A percentile compares a stretch with the other conserved stretches of the same genome.
Conservation (phyloP, 768 basidiomycete genomes). For the Lactarius hengduanensis region DNA sequence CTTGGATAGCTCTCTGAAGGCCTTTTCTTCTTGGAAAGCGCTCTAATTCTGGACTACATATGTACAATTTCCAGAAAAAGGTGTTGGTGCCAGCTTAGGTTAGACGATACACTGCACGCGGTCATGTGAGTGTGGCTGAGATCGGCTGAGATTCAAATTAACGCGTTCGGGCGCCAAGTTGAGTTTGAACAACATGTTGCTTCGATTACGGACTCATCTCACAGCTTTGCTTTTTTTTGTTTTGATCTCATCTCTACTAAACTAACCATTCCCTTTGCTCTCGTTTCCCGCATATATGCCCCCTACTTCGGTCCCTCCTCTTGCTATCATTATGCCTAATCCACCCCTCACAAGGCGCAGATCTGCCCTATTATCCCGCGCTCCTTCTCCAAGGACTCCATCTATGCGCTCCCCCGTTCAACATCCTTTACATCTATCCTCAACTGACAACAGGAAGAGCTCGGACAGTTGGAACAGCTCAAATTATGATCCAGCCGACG, state of each 20-base stretch:
- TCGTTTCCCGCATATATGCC: conserved; percentile 34
- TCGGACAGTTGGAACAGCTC: conserved; percentile 87
- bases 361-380: conserved; percentile 50
- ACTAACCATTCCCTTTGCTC: conserved; percentile 29
- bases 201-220: conserved; percentile 6
- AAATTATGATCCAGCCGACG: conserved; percentile 60
- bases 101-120: background rate
- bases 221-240: conserved; percentile 15
- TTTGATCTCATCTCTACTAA: conserved; percentile 25
- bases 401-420: conserved; percentile 54
- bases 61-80: too few species aligned
- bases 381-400: conserved; percentile 52
- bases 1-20: too few species aligned
- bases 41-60: too few species aligned
- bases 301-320: conserved; percentile 48
- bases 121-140: conserved; percentile 24
- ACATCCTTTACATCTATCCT: conserved; percentile 51
- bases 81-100: too few species aligned
- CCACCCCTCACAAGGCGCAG: conserved; percentile 52
- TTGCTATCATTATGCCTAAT: conserved; percentile 63
- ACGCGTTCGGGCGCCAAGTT: conserved; percentile 24
- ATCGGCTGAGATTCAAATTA: conserved; percentile 17
- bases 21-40: too few species aligned
- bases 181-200: conserved; percentile 17
- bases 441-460: conserved; percentile 57